These are phyloP conservation scores for Dissophora globulifera DNA, from an alignment of 192 early-diverging fungal species.

Conservation along the genomic window DNA sequence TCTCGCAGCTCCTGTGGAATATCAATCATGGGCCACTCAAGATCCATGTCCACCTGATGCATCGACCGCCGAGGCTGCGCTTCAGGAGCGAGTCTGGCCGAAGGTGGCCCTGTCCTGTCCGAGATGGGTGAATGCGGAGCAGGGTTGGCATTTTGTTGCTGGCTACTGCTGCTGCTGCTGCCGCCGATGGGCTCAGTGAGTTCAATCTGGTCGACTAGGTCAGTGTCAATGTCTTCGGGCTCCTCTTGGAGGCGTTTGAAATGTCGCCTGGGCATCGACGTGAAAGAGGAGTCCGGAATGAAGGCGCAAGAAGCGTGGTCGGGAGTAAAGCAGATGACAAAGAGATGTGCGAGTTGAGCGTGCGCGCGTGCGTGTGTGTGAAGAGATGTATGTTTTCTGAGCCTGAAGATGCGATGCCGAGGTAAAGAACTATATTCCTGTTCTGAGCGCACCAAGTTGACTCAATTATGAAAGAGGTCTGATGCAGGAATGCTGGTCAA, in stretches of 20 bases:
- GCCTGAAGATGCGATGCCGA: too few relatives aligned
- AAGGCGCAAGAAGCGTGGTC: too few relatives aligned
- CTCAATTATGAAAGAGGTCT: too few relatives aligned
- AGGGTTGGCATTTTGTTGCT: conserved; percentile 7
- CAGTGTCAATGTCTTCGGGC: conserved; percentile 43
- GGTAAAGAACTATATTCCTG: too few relatives aligned
- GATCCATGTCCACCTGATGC: conserved; percentile 46
- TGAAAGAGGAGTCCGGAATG: too few relatives aligned
- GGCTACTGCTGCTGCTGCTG: conserved; percentile 2
- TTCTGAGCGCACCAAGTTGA: too few relatives aligned
- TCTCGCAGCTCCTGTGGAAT: conserved; percentile 53
- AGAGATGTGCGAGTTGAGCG: too few relatives aligned
- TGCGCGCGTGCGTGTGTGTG: too few relatives aligned
- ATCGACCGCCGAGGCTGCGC: conserved; percentile 35
- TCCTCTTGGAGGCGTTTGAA: conserved; percentile 46
- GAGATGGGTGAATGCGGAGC: conserved; percentile 28
- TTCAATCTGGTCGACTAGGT: conserved; percentile 32
- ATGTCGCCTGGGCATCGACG: conserved; percentile 33
- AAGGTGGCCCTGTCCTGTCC: conserved; percentile 30
- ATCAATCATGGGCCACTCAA: conserved; percentile 57
- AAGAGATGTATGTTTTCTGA: too few relatives aligned
- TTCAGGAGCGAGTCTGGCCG: conserved; percentile 23
- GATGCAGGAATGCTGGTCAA: too few relatives aligned
- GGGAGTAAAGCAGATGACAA: too few relatives aligned
- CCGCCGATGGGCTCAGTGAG: conserved; percentile 31